Percentiles rank a stretch among this genome's conserved stretches.
Evolutionary conservation across 148 eudicot genomes (phyloP).

Genomic region (Rhododendron ferrugineum): DNA sequence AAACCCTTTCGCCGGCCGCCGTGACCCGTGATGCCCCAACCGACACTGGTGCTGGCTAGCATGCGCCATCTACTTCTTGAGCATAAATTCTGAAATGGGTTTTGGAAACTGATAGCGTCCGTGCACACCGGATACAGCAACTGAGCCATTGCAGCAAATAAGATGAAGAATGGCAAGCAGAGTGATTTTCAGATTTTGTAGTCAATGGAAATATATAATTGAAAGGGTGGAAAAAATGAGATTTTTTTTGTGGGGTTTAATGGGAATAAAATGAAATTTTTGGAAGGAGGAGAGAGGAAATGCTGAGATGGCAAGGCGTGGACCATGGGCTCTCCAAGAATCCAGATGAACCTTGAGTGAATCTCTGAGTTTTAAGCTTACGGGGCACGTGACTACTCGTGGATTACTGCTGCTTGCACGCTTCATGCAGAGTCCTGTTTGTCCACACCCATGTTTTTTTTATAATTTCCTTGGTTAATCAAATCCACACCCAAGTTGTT

Average conservation of each 20-base stretch:
- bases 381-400: constrained; percentile 43
- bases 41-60: constrained; percentile 33
- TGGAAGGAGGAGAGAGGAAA: constrained; percentile 7
- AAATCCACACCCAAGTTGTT: not conserved
- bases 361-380: constrained; percentile 15
- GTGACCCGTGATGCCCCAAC: constrained; percentile 20
- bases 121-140: constrained; percentile 71
- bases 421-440: not conserved
- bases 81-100: constrained; percentile 31
- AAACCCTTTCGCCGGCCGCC: constrained; percentile 28
- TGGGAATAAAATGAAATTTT: constrained; percentile 8
- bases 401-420: constrained; percentile 14
- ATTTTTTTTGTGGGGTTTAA: constrained; percentile 7
- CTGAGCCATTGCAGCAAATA: constrained; percentile 32
- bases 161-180: not conserved
- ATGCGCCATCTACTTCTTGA: constrained; percentile 33
- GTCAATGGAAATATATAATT: not conserved
- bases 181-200: not conserved
- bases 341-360: constrained; percentile 26
- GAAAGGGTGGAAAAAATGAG: not conserved
- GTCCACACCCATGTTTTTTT: not conserved
- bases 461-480: too few relatives aligned
- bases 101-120: constrained; percentile 63
- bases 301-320: constrained; percentile 48
- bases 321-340: constrained; percentile 47